Evolutionary conservation across 2,329 filamentous ascomycete genomes (phyloP).

Genomic region (Bipolaris zeicola): DNA sequence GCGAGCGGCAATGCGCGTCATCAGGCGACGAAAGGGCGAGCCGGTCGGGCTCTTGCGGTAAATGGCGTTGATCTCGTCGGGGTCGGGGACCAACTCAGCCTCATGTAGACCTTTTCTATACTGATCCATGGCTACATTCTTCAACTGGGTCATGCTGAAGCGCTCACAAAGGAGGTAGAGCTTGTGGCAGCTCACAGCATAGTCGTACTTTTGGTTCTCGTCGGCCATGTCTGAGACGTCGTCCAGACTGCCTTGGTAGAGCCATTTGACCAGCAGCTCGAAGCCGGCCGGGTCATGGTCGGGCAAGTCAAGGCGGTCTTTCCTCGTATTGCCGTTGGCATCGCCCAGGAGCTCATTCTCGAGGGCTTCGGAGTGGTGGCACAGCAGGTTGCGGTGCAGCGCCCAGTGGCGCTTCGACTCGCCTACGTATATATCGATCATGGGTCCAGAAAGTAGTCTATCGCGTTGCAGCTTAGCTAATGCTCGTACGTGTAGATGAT

Average conservation of each 20-base stretch:
- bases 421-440: slow-evolving; percentile 60
- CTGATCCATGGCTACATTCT: slow-evolving; percentile 61
- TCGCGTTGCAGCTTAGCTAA: slow-evolving; percentile 54
- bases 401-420: slow-evolving; percentile 55
- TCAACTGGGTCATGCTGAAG: slow-evolving; percentile 57
- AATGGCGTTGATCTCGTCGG: slow-evolving; percentile 61
- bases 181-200: slow-evolving; percentile 60
- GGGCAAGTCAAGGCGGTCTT: slow-evolving; percentile 54
- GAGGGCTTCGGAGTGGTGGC: slow-evolving; percentile 58
- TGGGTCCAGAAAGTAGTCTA: slow-evolving; percentile 60
- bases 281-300: slow-evolving; percentile 59
- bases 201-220: slow-evolving; percentile 58
- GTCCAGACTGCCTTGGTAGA: slow-evolving; percentile 61
- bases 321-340: slow-evolving; percentile 39
- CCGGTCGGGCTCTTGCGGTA: slow-evolving; percentile 54
- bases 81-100: slow-evolving; percentile 59
- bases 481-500: slow-evolving; percentile 47
- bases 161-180: slow-evolving; percentile 59
- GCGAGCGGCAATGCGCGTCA: slow-evolving; percentile 60
- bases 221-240: slow-evolving; percentile 54
- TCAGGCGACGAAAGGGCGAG: slow-evolving; percentile 57
- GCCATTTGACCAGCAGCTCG: slow-evolving; percentile 61
- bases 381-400: slow-evolving; percentile 59
- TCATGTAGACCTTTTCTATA: slow-evolving; percentile 58
- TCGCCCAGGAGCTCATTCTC: slow-evolving; percentile 48